phyloP scores from a whole-genome alignment of 768 basidiomycete species.

The Mycena leptocephala region DNA sequence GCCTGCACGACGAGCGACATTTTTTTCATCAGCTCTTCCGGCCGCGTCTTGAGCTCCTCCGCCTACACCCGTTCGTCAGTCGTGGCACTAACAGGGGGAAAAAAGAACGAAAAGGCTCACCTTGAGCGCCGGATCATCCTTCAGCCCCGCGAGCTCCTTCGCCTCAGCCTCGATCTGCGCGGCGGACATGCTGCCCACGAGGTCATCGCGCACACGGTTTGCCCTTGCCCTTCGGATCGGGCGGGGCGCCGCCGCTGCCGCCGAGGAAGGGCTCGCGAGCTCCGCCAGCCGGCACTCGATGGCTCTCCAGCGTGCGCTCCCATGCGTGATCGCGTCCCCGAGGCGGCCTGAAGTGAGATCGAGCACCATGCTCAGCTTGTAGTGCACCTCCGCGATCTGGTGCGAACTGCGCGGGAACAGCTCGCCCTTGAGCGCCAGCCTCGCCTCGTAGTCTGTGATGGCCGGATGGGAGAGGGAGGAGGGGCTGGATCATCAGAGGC shows the following conservation, averaged over 20 bases:
- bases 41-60: slow-evolving; percentile 90
- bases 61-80: slow-evolving; percentile 63
- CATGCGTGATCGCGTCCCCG: slow-evolving; percentile 86
- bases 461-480: too few species aligned
- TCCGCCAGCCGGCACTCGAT: slow-evolving; percentile 80
- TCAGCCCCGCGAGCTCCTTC: slow-evolving; percentile 83
- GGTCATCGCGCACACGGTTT: slow-evolving; percentile 67
- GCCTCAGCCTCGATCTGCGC: slow-evolving; percentile 85
- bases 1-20: slow-evolving; percentile 83
- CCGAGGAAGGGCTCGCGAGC: slow-evolving; percentile 55
- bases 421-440: slow-evolving; percentile 79
- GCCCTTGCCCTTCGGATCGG: slow-evolving; percentile 81
- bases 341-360: too few species aligned
- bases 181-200: slow-evolving; percentile 77
- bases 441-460: slow-evolving; percentile 88
- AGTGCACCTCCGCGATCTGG: slow-evolving; percentile 94
- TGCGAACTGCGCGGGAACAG: slow-evolving; percentile 93
- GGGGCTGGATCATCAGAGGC: too few species aligned
- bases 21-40: slow-evolving; percentile 69
- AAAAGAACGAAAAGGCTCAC: too few species aligned
- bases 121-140: slow-evolving; percentile 90
- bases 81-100: not conserved
- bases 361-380: too few species aligned
- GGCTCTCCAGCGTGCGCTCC: slow-evolving; percentile 83
- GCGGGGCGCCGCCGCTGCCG: slow-evolving; percentile 36